A percentile compares a stretch with the other conserved stretches of the same genome.
Evolutionary conservation across 495 filamentous ascomycete species (phyloP).

Genomic region (Lindgomyces ingoldianus): DNA sequence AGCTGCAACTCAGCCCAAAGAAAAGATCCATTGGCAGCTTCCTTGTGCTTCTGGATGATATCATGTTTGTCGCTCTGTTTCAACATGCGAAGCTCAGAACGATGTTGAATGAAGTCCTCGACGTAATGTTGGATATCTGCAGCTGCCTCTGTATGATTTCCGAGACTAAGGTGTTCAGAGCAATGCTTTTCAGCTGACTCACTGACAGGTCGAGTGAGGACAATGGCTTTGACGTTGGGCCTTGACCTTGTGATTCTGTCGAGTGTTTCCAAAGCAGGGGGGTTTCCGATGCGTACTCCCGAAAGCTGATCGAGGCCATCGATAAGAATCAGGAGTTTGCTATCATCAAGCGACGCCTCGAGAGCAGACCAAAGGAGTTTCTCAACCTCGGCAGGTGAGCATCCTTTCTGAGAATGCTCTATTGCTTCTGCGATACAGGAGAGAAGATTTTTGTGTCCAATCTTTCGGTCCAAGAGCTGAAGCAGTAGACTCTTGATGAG

Average conservation of each 20-base stretch:
- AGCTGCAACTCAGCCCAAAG: constrained; percentile 59
- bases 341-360: constrained; percentile 21
- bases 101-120: constrained; percentile 20
- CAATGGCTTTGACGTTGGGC: constrained; percentile 24
- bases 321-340: constrained; percentile 25
- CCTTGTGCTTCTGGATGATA: constrained; percentile 20
- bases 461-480: constrained; percentile 31
- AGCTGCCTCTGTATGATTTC: constrained; percentile 1
- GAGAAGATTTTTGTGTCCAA: constrained; percentile 21
- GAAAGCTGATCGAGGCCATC: constrained; percentile 33
- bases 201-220: constrained; percentile 29
- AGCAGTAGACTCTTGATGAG: constrained; percentile 33
- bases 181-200: constrained; percentile 21
- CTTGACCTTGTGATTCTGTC: constrained; percentile 21
- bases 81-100: constrained; percentile 12
- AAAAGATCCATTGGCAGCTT: constrained; percentile 59
- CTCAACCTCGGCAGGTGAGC: constrained; percentile 13
- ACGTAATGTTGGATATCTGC: constrained; percentile 21
- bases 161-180: constrained; percentile 15
- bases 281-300: constrained; percentile 28
- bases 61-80: constrained; percentile 20
- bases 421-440: constrained; percentile 16
- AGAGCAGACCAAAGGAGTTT: constrained; percentile 54
- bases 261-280: constrained; percentile 20
- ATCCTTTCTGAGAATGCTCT: constrained; percentile 9